Base-by-base conservation (phyloP, 139 green algal species). In the Chlorella vulgaris region DNA sequence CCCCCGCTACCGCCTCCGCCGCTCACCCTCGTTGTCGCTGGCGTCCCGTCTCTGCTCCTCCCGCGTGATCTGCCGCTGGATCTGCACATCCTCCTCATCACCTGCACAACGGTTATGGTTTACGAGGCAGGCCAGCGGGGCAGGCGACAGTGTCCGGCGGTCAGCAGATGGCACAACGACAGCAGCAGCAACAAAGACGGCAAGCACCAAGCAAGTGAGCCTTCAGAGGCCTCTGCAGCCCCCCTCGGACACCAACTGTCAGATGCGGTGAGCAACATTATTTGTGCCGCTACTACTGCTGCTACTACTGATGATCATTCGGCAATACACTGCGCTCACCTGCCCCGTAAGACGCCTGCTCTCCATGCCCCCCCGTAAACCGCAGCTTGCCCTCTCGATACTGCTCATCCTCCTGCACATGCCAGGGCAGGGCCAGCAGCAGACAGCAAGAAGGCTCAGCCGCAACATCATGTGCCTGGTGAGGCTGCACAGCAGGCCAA, bases 21-120 rank as follows among this genome's bases (percentile, higher is more conserved):
- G 71, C 73, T 31, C 73, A 79, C 73, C 73, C 53, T 79, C 73
- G 24, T 79, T 53, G 8, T 79, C 73, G 35, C 38, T 51, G 33
- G 63, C 81, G 43, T 65, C 74, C 70, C 65, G 65, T 28, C 61
- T 31, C 36, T 61, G 80, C 19, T 66, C 70, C 68, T 89, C 67
- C 15, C 60, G 78, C 40, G 86, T 74, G 7, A 91, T 84, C 10
- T 81, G 81, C 26, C 82, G 76, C 2, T 85, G 90, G 2, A 90
- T 87, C 40, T 84, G 79, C 31, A 70, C 80, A 55, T 98, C 94
- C 68, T 98, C 91, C 47, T 94, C 91, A 42, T 97, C 93, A 15
- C 83, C 84, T 75, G 39, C 68, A 50, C 4, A 73, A 26, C 36
- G 36, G 36, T 53, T 13, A 70, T 58, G 47, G 47, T 58, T 58